These are phyloP conservation scores for Fusarium compactum DNA, from an alignment of 2,329 filamentous ascomycete genomes.

Conservation along the genomic window DNA sequence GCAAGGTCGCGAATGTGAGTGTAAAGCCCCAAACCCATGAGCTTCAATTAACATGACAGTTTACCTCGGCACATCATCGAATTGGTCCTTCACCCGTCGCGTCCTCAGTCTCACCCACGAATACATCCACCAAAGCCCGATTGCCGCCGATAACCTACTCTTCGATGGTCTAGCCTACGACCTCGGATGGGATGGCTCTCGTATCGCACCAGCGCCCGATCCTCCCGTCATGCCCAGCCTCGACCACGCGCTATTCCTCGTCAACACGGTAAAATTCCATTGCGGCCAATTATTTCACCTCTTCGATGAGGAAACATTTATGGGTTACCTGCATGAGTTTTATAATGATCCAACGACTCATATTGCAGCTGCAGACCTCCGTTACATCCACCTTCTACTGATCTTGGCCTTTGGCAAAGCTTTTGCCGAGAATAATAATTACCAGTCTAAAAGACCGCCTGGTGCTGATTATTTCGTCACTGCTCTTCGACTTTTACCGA, in stretches of 20 bases:
- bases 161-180: slow-evolving; percentile 66
- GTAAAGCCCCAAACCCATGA: fast-evolving
- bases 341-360: slow-evolving; percentile 43
- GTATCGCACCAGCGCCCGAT: slow-evolving; percentile 44
- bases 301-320: slow-evolving; percentile 66
- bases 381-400: slow-evolving; percentile 66
- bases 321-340: slow-evolving; percentile 50
- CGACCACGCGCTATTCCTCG: slow-evolving; percentile 65
- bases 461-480: slow-evolving; percentile 61
- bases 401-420: slow-evolving; percentile 68
- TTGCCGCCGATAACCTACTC: slow-evolving; percentile 58
- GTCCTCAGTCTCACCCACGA: slow-evolving; percentile 63
- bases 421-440: slow-evolving; percentile 57
- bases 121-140: slow-evolving; percentile 56
- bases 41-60: slow-evolving; percentile 48
- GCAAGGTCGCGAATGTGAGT: slow-evolving; percentile 58
- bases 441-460: slow-evolving; percentile 54
- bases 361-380: slow-evolving; percentile 50
- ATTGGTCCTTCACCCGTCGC: slow-evolving; percentile 66
- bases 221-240: slow-evolving; percentile 57
- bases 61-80: slow-evolving; percentile 67
- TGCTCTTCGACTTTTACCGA: slow-evolving; percentile 59
- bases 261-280: slow-evolving; percentile 69
- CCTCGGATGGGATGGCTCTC: slow-evolving; percentile 61
- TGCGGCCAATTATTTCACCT: slow-evolving; percentile 66